These are phyloP conservation scores for Epichloe sibirici DNA, from an alignment of 2,329 filamentous ascomycete species.

Conservation along the genomic window DNA sequence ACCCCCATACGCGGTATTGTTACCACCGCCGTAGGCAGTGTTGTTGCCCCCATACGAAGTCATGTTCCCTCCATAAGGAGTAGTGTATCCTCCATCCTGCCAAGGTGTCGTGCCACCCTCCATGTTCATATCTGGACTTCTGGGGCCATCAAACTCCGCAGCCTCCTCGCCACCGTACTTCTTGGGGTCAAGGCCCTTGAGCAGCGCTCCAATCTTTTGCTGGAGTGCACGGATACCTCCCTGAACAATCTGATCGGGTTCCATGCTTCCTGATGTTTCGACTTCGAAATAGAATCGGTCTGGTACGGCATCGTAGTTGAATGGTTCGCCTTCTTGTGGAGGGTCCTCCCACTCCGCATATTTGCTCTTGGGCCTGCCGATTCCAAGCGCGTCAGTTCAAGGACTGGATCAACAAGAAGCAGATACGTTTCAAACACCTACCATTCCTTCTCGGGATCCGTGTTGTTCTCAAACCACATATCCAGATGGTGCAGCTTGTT, in stretches of 20 bases:
- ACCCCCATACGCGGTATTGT: slow-evolving; percentile 53
- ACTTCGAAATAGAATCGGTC: slow-evolving; percentile 86
- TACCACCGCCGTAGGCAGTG: slow-evolving; percentile 56
- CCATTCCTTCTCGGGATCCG: slow-evolving; percentile 74
- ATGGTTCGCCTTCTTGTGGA: slow-evolving; percentile 68
- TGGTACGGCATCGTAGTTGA: slow-evolving; percentile 82
- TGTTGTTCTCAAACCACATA: slow-evolving; percentile 75
- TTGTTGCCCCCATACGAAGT: slow-evolving; percentile 54
- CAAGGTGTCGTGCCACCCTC: slow-evolving; percentile 43
- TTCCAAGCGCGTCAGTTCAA: not conserved
- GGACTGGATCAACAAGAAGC: not conserved
- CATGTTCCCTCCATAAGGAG: slow-evolving; percentile 48
- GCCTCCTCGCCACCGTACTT: slow-evolving; percentile 44
- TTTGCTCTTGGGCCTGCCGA: slow-evolving; percentile 61
- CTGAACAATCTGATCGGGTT: slow-evolving; percentile 80
- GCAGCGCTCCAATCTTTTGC: slow-evolving; percentile 73
- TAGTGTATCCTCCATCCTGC: slow-evolving; percentile 55
- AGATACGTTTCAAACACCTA: slow-evolving; percentile 28
- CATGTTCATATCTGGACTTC: slow-evolving; percentile 53
- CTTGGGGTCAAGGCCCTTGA: slow-evolving; percentile 41
- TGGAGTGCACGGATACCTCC: slow-evolving; percentile 82
- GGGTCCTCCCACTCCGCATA: slow-evolving; percentile 72
- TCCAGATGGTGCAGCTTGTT: slow-evolving; percentile 90
- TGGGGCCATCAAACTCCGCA: slow-evolving; percentile 49
- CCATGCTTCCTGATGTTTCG: slow-evolving; percentile 76